phyloP scores from a whole-genome alignment of 768 basidiomycete species.

The Auriculariales sp. region DNA sequence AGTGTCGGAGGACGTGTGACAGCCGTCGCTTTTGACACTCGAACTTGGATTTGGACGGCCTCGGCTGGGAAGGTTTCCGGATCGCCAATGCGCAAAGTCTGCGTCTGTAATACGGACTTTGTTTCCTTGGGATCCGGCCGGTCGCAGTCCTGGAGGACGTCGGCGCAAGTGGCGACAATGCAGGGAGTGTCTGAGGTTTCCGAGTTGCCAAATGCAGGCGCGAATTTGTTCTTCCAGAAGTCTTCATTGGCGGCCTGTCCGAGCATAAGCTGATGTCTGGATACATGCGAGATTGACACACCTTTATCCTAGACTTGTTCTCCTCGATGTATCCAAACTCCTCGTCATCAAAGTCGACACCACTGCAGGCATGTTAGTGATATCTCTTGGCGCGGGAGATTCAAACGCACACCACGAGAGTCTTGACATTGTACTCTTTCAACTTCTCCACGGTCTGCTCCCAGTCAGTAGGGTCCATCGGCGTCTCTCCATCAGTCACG shows the following conservation, averaged over 20 bases:
- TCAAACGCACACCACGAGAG: conserved; percentile 56
- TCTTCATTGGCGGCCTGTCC: conserved; percentile 58
- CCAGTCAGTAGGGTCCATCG: conserved; percentile 64
- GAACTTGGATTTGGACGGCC: conserved; percentile 59
- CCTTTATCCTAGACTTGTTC: conserved; percentile 62
- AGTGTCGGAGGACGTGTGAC: conserved; percentile 52
- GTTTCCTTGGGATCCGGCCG: conserved; percentile 49
- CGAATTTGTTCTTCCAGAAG: conserved; percentile 41
- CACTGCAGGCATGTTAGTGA: conserved; percentile 28
- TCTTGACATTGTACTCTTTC: conserved; percentile 35
- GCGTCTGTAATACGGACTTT: conserved; percentile 52
- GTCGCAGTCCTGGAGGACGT: conserved; percentile 45
- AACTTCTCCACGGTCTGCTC: conserved; percentile 53
- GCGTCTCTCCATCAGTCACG: conserved; percentile 73
- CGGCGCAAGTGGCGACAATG: conserved; percentile 48
- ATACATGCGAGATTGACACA: too few species aligned
- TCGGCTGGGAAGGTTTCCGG: conserved; percentile 48
- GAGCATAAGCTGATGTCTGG: conserved; percentile 1
- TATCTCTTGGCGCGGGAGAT: conserved; percentile 8
- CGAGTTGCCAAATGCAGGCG: conserved; percentile 28
- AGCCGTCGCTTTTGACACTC: conserved; percentile 69
- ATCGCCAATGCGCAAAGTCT: conserved; percentile 67
- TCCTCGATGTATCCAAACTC: conserved; percentile 47
- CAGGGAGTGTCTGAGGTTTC: too few species aligned
- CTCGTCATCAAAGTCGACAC: conserved; percentile 77